Evolutionary conservation across 208 protist species (phyloP).

Genomic region (Trypanosoma vivax): DNA sequence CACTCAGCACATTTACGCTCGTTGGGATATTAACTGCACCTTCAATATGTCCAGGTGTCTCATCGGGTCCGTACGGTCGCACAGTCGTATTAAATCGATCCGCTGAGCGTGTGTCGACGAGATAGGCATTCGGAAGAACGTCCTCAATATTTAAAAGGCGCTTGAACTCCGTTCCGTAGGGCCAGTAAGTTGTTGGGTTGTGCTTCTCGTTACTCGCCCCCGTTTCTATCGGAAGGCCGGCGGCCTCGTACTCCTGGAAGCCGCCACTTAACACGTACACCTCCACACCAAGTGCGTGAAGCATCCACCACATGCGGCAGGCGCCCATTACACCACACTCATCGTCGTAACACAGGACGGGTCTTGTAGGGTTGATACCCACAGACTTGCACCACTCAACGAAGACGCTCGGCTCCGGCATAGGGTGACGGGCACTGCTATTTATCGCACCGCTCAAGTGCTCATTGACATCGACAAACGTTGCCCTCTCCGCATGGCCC

Average conservation of each 20-base stretch:
- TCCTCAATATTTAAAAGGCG: constrained; percentile 31
- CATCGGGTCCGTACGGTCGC: constrained; percentile 46
- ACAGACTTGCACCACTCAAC: constrained; percentile 50
- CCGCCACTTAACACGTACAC: constrained; percentile 78
- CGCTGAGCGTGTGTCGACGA: constrained; percentile 54
- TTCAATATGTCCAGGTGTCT: constrained; percentile 66
- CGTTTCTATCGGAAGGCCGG: constrained; percentile 32
- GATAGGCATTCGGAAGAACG: constrained; percentile 38
- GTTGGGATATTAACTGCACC: constrained; percentile 61
- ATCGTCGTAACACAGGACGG: constrained; percentile 84
- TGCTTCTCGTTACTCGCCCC: constrained; percentile 10
- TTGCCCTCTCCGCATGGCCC: constrained; percentile 39
- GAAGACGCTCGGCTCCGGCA: constrained; percentile 46
- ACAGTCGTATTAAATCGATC: constrained; percentile 55
- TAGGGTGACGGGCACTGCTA: constrained; percentile 45
- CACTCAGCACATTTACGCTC: constrained; percentile 12
- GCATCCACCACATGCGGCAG: constrained; percentile 87
- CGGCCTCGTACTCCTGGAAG: constrained; percentile 40
- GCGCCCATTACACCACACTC: constrained; percentile 64
- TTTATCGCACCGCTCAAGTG: constrained; percentile 27
- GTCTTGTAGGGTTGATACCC: constrained; percentile 27
- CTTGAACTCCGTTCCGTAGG: constrained; percentile 30
- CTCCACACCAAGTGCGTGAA: constrained; percentile 67
- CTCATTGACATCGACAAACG: constrained; percentile 45
- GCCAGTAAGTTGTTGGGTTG: constrained; percentile 26